Base-by-base conservation (phyloP, 2,329 filamentous ascomycete species). In the Fusarium sp. region DNA sequence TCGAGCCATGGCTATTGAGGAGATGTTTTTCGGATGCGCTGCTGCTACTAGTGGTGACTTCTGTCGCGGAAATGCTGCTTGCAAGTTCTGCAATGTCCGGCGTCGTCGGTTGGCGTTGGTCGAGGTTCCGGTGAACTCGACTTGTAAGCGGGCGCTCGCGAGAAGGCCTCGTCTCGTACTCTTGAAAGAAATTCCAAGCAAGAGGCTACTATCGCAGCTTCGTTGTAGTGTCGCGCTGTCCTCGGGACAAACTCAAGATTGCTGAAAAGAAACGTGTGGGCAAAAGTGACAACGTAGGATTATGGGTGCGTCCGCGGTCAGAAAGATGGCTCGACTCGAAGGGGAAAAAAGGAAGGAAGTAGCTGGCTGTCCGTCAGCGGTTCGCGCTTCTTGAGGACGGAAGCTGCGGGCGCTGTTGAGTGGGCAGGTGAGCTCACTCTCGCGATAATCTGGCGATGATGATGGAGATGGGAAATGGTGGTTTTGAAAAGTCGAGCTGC, bases 1-100 rank as follows among this genome's bases (percentile, higher is more conserved):
- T 71, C 82, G 80, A 61, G 78, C 79, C 82, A 85, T 84, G 72
- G 70, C 66, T 73, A 70, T 27, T 31, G 27, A 18, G 35, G 22
- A 57, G 59, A 25, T 66, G 61, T 57, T 57, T 42, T 36, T 36
- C 40, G 22, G 66, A 11, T 62, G 65, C 58, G 58, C 68, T 56
- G 50, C 45, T 54, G 27, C 35, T 27, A 50, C 22, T 66, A 47
- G 25, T 38, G 45, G 31, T 22, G 58, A n/a, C 31, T 38, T 60
- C 25, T 66, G 16, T 57, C 13, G 54, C 60, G 22, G 58, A 27
- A 38, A 56, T 66, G 35, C 42, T 63, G 33, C 29, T 40, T 33
- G 58, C n/a, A 64, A 59, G 25, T 35, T 45, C 54, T 47, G 65
- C 59, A 69, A 60, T 66, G 65, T 67, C 50, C 27, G 54, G 58